Percentiles rank a stretch among this genome's conserved stretches.
phyloP scores from a whole-genome alignment of 2,329 filamentous ascomycete genomes.

The Hymenoscyphus linearis region DNA sequence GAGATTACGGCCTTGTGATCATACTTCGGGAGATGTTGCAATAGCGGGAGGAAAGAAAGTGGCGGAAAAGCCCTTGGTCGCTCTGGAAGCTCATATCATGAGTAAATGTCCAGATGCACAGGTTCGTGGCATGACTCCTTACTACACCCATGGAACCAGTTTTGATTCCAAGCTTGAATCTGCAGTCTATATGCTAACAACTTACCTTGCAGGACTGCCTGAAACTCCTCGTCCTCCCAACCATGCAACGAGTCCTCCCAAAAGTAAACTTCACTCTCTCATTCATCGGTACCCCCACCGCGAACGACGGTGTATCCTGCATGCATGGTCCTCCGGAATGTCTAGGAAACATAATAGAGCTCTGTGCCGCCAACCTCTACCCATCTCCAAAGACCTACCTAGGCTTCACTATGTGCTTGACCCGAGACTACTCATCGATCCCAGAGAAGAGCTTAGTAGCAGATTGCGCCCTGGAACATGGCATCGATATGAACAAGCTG shows the following conservation, averaged over 20 bases:
- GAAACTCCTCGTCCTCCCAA: conserved; percentile 71
- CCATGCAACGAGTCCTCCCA: conserved; percentile 74
- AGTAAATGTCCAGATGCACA: conserved; percentile 91
- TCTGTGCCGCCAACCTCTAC: conserved; percentile 81
- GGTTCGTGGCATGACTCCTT: conserved; percentile 33
- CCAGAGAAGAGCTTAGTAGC: conserved; percentile 74
- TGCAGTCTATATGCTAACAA: not conserved
- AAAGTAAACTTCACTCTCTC: conserved; percentile 90
- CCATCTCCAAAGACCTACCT: conserved; percentile 82
- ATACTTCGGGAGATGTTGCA: not conserved
- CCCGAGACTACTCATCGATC: conserved; percentile 68
- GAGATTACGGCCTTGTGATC: not conserved
- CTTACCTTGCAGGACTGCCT: conserved; percentile 58
- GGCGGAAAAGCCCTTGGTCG: conserved; percentile 39
- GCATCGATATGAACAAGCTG: conserved; percentile 73
- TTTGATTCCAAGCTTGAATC: not conserved
- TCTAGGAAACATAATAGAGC: conserved; percentile 88
- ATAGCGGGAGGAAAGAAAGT: not conserved
- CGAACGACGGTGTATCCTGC: conserved; percentile 80
- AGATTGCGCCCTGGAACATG: conserved; percentile 86
- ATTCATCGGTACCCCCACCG: conserved; percentile 75
- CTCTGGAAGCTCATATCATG: conserved; percentile 93
- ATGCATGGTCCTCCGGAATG: conserved; percentile 87
- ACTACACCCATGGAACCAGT: not conserved
- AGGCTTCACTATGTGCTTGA: conserved; percentile 89